phyloP scores from a whole-genome alignment of 345 rosid genomes.

The Syzygium grande region DNA sequence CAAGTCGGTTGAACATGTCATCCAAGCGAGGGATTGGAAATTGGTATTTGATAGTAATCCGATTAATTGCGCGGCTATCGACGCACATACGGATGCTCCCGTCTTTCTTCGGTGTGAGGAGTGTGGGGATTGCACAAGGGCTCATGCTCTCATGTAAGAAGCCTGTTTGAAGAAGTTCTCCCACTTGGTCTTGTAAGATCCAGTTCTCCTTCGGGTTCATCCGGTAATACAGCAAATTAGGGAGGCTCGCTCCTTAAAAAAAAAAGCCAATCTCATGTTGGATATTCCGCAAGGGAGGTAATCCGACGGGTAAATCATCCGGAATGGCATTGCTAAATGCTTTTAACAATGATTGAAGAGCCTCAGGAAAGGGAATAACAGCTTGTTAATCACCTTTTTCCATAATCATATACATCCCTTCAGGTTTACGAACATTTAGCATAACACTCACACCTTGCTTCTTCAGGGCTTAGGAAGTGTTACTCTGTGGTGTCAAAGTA shows the following conservation, averaged over 20 bases:
- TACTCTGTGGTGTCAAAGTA: not conserved
- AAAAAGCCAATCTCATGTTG: not conserved
- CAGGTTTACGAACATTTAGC: not conserved
- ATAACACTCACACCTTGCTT: not conserved
- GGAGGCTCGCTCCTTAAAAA: not conserved
- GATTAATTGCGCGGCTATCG: not conserved
- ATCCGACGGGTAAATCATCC: not conserved
- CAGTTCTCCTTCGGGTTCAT: not conserved
- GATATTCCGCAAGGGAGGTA: not conserved
- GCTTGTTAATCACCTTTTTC: not conserved
- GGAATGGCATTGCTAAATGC: not conserved
- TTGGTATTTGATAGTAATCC: not conserved
- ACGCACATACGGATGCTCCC: not conserved
- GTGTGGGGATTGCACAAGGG: not conserved
- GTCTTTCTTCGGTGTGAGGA: conserved; percentile 2
- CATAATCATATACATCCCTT: not conserved
- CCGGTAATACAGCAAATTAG: not conserved
- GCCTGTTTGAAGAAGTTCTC: not conserved
- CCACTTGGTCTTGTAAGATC: not conserved
- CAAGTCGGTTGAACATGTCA: not conserved
- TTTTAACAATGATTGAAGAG: not conserved
- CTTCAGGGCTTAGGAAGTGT: not conserved
- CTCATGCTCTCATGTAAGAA: not conserved
- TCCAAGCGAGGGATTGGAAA: not conserved
- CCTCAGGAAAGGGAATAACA: not conserved